These are phyloP conservation scores for Metarhizium album DNA, from an alignment of 2,329 filamentous ascomycete genomes.

Conservation along the genomic window DNA sequence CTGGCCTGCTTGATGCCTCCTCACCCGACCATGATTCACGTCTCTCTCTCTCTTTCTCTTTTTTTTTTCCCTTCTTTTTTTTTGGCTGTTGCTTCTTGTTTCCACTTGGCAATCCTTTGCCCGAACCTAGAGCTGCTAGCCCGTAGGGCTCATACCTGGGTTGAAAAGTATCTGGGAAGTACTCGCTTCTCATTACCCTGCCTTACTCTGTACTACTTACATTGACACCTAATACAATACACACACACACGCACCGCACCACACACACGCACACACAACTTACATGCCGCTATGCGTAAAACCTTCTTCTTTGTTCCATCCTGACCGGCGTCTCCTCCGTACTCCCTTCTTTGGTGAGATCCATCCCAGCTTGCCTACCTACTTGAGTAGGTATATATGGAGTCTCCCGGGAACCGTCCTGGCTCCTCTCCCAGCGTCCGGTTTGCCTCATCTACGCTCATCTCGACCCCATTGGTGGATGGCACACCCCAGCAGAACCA, in stretches of 20 bases:
- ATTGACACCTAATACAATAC: neutral
- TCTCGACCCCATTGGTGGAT: conserved; percentile 23
- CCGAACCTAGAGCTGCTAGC: neutral
- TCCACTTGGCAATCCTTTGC: conserved; percentile 4
- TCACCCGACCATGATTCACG: conserved; percentile 8
- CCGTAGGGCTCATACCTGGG: too few species aligned
- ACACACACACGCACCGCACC: too few species aligned
- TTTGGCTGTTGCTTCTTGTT: neutral
- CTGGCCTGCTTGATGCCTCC: conserved; percentile 10
- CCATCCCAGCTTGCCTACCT: conserved; percentile 12
- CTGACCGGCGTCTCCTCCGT: conserved; percentile 4
- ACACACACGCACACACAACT: too few species aligned
- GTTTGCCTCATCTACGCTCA: conserved; percentile 24
- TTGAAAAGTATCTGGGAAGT: too few species aligned
- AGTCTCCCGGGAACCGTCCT: conserved; percentile 13
- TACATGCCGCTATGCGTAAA: neutral
- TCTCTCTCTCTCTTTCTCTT: neutral
- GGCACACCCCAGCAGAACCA: conserved; percentile 20
- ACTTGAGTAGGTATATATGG: neutral
- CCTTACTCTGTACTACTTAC: too few species aligned
- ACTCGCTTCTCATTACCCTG: too few species aligned
- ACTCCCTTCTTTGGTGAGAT: conserved; percentile 13
- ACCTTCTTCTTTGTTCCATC: conserved; percentile 5
- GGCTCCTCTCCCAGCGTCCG: conserved; percentile 20
- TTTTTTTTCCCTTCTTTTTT: too few species aligned